Base-by-base conservation (phyloP, 306 rosid species). In the Citrullus mucosospermus region DNA sequence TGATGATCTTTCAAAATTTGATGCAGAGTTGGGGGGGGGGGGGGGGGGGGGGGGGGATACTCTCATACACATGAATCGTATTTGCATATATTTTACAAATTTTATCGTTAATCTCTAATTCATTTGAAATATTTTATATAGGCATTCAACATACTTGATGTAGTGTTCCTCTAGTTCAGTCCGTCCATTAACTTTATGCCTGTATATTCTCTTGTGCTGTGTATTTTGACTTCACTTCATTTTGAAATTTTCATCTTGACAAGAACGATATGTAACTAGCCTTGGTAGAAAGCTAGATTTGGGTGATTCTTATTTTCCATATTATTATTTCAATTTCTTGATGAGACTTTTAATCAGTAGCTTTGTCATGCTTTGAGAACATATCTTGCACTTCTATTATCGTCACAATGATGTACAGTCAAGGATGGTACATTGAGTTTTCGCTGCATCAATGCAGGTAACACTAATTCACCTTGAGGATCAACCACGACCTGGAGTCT, bases 381-480 rank as follows among this genome's bases (percentile, higher is more conserved):
- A 6, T 46, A 22, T 46, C 6, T 70, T 70, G 39, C 76, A 70
- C 34, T 70, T 70, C 6, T 70, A 48, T 46, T 51, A 46, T 80
- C 36, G 48, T 77, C 25, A 50, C 51, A 16, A 54, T 50, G 43
- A 50, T 50, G 28, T 25, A 28, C 32, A 48, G 5, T 68, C 15
- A 50, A 16, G 44, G 10, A 51, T 9, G 78, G 75, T 80, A 32
- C 81, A 32, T 78, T 77, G 75, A 58, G 57, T 53, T 48, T 57
- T 51, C 12, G 39, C 76, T 22, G 57, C 60, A 72, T 50, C 38
- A n/a, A 15, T 83, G 85, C 90, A 91, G 99, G 91, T 95, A 69
- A 87, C 99, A 14, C 83, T 95, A 86, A 95, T 95, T 88, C 98
- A 92, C 89, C 88, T 92, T 36, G 99, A 95, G 88, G 99, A 95